Base-by-base conservation (phyloP, 2,329 filamentous ascomycete genomes). In the Pseudocercospora macadamiae region DNA sequence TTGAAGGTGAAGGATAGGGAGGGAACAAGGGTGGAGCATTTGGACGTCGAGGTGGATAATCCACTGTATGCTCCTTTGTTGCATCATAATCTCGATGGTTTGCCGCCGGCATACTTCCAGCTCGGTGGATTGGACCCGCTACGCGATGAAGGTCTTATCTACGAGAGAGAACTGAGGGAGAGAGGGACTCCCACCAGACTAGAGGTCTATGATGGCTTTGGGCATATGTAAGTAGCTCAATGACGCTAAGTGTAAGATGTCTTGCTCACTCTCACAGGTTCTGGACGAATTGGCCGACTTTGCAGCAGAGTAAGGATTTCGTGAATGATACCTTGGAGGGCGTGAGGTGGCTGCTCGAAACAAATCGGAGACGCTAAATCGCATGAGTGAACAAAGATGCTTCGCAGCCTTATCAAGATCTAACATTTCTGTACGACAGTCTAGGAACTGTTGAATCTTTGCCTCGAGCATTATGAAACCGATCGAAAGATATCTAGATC, bases 111-210 rank as follows among this genome's bases (percentile, higher is more conserved):
- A 0, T 84, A 81, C 65, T 70, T 85, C 2, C 79, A 83, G 64
- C 69, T 83, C 1, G 78, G 74, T 55, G 82, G 81, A 5, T 55
- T 80, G 42, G 83, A 84, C 66, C 77, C 78, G 0, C 59, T 81
- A 2, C 68, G 82, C 7, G 83, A 85, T 61, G 82, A 84, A 55
- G 79, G 72, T 0, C 60, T 85, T 47, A 77, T 84, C 0, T 84
- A 83, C 61, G 81, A 82, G 65, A 66, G 73, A 25, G 65, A 79
- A 0, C 64, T 84, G 55, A 69, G 74, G 14, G 78, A 80, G 51
- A 56, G 54, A n/a, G 75, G 68, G 3, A 70, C 81, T 8, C 64
- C 72, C 61, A 81, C 79, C 0, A 74, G 71, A 45, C 36, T 82
- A 6, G 74, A 81, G n/a, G 61, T 79, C 23, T 78, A 79, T 62